Conservation (phyloP, 768 basidiomycete species). For the Rhodosporidiobolus sp. region DNA sequence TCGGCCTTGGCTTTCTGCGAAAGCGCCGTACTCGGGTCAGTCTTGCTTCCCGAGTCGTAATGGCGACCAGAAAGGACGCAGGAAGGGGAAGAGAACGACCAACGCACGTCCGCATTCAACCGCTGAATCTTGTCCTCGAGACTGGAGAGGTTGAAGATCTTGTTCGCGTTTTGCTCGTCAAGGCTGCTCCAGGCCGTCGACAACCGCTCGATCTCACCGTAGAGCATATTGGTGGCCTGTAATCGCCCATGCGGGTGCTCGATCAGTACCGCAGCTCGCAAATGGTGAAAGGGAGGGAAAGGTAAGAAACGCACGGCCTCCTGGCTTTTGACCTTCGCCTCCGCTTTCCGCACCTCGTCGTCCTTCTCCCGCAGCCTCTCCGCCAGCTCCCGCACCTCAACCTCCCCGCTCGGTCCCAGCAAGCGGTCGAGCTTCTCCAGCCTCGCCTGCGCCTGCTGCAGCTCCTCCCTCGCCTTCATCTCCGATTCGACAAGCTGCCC, state of each 20-base stretch:
- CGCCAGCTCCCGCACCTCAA: constrained; percentile 58
- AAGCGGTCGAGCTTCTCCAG: constrained; percentile 63
- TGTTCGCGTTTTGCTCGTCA: constrained; percentile 74
- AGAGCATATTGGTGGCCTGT: constrained; percentile 72
- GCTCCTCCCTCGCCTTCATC: constrained; percentile 44
- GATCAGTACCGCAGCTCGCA: background rate
- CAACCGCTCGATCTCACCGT: constrained; percentile 77
- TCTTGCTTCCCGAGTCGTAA: background rate
- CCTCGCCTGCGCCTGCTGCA: constrained; percentile 35
- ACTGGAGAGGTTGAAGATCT: constrained; percentile 73
- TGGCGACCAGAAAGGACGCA: background rate
- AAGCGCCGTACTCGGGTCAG: background rate
- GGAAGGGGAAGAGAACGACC: background rate
- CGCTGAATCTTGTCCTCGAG: constrained; percentile 72
- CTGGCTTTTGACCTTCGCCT: constrained; percentile 64
- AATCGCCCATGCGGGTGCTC: background rate
- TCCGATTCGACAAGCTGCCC: constrained; percentile 51
- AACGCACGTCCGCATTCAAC: constrained; percentile 64
- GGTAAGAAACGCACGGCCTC: constrained; percentile 56
- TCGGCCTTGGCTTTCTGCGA: constrained; percentile 88
- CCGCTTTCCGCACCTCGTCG: constrained; percentile 62
- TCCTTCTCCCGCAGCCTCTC: constrained; percentile 65
- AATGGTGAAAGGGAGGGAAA: background rate
- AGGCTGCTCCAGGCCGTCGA: constrained; percentile 82
- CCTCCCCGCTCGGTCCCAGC: constrained; percentile 58